phyloP scores from a whole-genome alignment of 208 protist genomes.

The Acanthamoeba healyi region DNA sequence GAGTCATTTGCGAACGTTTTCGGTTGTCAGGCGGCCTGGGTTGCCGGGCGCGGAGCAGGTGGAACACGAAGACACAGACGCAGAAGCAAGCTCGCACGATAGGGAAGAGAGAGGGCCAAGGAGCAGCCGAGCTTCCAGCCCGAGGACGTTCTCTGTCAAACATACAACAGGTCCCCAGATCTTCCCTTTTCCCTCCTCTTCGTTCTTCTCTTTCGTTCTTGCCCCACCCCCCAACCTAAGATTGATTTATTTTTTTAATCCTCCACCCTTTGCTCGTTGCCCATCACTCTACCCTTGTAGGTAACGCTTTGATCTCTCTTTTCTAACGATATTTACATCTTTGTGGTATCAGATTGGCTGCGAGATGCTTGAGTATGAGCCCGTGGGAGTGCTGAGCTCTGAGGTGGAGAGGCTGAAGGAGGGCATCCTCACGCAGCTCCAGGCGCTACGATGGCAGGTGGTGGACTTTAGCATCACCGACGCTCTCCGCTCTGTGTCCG shows the following conservation, averaged over 20 bases:
- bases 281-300: not conserved
- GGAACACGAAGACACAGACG: too few relatives aligned
- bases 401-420: slow-evolving; percentile 33
- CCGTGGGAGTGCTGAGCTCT: not conserved
- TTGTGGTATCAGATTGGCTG: not conserved
- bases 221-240: not conserved
- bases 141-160: not conserved
- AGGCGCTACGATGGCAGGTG: slow-evolving; percentile 1
- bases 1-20: too few relatives aligned
- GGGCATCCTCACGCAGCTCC: not conserved
- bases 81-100: too few relatives aligned
- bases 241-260: not conserved
- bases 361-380: not conserved
- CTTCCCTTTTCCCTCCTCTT: not conserved
- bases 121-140: not conserved
- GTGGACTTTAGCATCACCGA: not conserved
- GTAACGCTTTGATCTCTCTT: not conserved
- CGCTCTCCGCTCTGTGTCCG: not conserved
- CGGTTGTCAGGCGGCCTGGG: not conserved
- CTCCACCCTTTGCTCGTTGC: not conserved
- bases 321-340: not conserved
- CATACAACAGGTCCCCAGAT: not conserved
- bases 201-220: not conserved
- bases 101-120: not conserved
- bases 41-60: not conserved